Conservation (phyloP, 495 filamentous ascomycete species). For the Pseudotulostoma volvatum region DNA sequence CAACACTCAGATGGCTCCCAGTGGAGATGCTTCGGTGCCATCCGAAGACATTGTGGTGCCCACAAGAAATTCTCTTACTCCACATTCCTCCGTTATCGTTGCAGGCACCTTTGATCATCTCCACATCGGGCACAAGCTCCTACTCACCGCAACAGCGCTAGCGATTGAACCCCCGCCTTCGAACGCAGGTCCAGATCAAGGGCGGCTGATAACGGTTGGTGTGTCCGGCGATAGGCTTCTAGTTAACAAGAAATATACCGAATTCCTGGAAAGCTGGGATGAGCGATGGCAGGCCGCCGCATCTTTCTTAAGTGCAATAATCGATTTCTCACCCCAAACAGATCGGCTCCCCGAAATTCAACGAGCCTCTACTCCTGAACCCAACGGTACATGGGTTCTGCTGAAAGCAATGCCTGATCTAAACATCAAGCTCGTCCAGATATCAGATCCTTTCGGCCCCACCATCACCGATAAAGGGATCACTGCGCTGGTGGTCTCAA, state of each 20-base stretch:
- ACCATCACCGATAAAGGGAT: constrained; percentile 72
- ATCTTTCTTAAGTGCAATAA: constrained; percentile 53
- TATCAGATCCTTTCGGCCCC: constrained; percentile 79
- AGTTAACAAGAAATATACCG: constrained; percentile 73
- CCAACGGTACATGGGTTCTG: constrained; percentile 35
- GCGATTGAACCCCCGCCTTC: constrained; percentile 34
- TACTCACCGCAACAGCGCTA: constrained; percentile 71
- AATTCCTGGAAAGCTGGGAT: constrained; percentile 63
- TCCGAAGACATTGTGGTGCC: constrained; percentile 11
- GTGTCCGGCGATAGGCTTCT: constrained; percentile 78
- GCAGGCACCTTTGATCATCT: constrained; percentile 96
- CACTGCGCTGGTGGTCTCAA: constrained; percentile 72
- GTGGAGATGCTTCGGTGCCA: constrained; percentile 14
- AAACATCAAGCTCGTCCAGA: constrained; percentile 57
- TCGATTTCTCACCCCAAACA: constrained; percentile 35
- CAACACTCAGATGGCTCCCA: constrained; percentile 15
- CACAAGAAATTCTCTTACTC: constrained; percentile 9
- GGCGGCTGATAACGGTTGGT: constrained; percentile 52
- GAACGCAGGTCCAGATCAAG: constrained; percentile 12
- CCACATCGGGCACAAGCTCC: constrained; percentile 87
- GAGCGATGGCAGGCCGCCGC: constrained; percentile 49
- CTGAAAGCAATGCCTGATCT: constrained; percentile 31
- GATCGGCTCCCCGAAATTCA: constrained; percentile 14
- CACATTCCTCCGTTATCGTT: constrained; percentile 50
- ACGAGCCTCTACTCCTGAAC: constrained; percentile 23